phyloP scores from a whole-genome alignment of 2,329 filamentous ascomycete species.

The Diaporthe caulivora region DNA sequence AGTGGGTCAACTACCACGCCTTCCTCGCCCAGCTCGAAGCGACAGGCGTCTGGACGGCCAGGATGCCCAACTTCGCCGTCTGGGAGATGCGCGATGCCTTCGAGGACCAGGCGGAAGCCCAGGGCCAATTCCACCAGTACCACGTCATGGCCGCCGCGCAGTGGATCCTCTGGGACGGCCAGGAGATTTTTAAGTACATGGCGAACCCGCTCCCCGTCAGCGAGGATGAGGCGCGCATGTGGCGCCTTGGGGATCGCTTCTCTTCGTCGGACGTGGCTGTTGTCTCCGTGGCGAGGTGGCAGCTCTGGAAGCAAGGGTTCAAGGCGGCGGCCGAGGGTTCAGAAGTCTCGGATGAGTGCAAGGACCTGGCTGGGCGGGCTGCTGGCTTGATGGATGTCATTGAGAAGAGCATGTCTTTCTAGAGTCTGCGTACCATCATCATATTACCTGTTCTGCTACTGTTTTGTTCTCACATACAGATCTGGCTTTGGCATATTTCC shows the following conservation, averaged over 20 bases:
- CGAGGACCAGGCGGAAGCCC: neutral
- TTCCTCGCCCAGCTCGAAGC: conserved; percentile 8
- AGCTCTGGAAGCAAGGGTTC: conserved; percentile 8
- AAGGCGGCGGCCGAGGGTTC: neutral
- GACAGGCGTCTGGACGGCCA: neutral
- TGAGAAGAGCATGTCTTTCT: conserved; percentile 12
- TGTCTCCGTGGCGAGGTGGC: conserved; percentile 1
- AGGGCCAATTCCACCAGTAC: neutral
- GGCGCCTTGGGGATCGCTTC: neutral
- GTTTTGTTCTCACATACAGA: no score
- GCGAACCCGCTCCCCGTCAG: neutral
- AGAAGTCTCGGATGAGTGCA: neutral
- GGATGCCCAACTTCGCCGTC: neutral
- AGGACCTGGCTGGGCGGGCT: neutral
- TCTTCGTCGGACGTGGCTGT: neutral
- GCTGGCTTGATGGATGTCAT: neutral
- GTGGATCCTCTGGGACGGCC: conserved; percentile 6
- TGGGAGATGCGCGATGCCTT: conserved; percentile 18
- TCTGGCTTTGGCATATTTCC: no score
- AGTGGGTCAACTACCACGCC: conserved; percentile 17
- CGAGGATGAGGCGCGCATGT: neutral
- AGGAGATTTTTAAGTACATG: neutral
- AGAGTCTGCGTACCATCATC: neutral
- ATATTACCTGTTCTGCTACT: no score
- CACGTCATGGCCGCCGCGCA: conserved; percentile 6